Evolutionary conservation across 345 rosid genomes (phyloP).

Genomic region (Lepidium sativum): DNA sequence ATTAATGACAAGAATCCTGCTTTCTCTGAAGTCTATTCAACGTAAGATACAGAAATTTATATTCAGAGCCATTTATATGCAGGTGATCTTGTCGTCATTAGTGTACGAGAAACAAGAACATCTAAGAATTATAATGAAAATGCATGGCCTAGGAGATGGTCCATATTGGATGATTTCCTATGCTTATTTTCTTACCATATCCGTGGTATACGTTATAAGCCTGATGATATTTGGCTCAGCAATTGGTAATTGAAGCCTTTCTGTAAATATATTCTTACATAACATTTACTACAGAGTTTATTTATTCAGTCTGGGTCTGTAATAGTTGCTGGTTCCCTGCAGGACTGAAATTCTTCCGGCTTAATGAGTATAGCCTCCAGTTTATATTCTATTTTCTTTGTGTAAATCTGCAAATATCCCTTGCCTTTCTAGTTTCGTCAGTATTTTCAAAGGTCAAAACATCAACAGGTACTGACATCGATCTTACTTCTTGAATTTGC

Average conservation of each 20-base stretch:
- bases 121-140: conserved; percentile 92
- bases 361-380: conserved; percentile 73
- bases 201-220: conserved; percentile 56
- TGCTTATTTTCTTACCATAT: conserved; percentile 66
- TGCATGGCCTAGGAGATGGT: conserved; percentile 99
- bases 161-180: conserved; percentile 93
- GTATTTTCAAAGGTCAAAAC: conserved; percentile 70
- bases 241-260: conserved; percentile 44
- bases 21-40: not conserved
- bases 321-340: conserved; percentile 26
- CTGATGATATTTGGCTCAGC: conserved; percentile 73
- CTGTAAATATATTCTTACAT: not conserved
- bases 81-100: conserved; percentile 70
- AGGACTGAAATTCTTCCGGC: conserved; percentile 80
- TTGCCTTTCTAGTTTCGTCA: conserved; percentile 68
- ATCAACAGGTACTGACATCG: conserved; percentile 57
- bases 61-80: not conserved
- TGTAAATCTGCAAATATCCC: conserved; percentile 75
- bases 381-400: conserved; percentile 60
- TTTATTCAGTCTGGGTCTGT: not conserved
- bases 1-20: not conserved
- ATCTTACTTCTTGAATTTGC: not conserved
- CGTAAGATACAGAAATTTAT: not conserved
- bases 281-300: not conserved
- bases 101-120: conserved; percentile 83